Conservation (phyloP, 805 yeast genomes). For the Candida adriatica region DNA sequence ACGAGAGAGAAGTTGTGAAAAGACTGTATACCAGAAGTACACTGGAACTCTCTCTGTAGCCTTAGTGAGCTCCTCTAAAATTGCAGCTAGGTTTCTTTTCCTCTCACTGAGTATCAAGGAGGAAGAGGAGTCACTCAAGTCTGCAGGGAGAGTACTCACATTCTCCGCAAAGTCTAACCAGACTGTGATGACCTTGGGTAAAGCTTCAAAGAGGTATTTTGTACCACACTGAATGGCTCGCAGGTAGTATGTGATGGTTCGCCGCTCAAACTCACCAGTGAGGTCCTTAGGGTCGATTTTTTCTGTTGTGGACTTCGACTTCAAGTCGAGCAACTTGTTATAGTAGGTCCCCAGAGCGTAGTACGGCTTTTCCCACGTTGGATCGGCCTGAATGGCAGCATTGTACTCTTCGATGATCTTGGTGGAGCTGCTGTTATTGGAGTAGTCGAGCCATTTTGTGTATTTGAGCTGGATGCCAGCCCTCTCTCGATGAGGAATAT, state of each 20-base stretch:
- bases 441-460: conserved; percentile 82
- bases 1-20: conserved; percentile 82
- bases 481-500: conserved; percentile 21
- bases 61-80: conserved; percentile 41
- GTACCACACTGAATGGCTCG: conserved; percentile 57
- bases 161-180: conserved; percentile 74
- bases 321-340: conserved; percentile 69
- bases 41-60: conserved; percentile 41
- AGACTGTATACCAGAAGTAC: conserved; percentile 70
- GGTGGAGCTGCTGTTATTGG: conserved; percentile 75
- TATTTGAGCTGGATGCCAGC: conserved; percentile 59
- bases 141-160: conserved; percentile 18
- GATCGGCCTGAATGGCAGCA: conserved; percentile 47
- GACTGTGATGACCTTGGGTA: conserved; percentile 83
- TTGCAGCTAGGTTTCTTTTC: conserved; percentile 34
- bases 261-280: conserved; percentile 47
- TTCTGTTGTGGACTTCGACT: conserved; percentile 26
- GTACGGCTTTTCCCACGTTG: conserved; percentile 69
- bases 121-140: conserved; percentile 11
- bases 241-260: conserved; percentile 49
- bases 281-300: conserved; percentile 22
- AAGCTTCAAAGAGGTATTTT: conserved; percentile 66
- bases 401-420: conserved; percentile 66
- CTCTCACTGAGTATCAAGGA: conserved; percentile 20
- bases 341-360: conserved; percentile 76